phyloP scores from a whole-genome alignment of 768 basidiomycete species.

The Tubosaeta sp. region DNA sequence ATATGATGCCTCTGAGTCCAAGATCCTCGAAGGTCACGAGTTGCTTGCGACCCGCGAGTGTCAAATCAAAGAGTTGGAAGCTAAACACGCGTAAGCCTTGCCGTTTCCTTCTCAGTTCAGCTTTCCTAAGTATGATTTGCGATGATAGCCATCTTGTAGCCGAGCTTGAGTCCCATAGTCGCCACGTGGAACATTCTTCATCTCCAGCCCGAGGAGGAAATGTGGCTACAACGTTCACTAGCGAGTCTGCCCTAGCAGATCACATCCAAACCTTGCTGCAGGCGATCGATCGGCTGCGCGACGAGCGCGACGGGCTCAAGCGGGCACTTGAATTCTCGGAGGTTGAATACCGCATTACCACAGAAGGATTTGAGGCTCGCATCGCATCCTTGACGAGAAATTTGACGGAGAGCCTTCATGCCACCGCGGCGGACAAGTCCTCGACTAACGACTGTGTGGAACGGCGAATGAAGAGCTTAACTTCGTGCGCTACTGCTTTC shows the following conservation, averaged over 20 bases:
- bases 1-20: slow-evolving; percentile 34
- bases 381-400: slow-evolving; percentile 33
- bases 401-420: slow-evolving; percentile 22
- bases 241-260: slow-evolving; percentile 28
- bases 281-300: slow-evolving; percentile 63
- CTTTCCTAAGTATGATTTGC: background rate
- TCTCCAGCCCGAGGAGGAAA: background rate
- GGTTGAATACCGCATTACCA: slow-evolving; percentile 59
- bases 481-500: slow-evolving; percentile 32
- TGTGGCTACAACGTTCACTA: slow-evolving; percentile 3
- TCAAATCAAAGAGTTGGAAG: slow-evolving; percentile 24
- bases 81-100: slow-evolving; percentile 24
- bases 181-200: background rate
- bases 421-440: slow-evolving; percentile 1
- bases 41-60: slow-evolving; percentile 18
- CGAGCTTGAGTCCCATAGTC: slow-evolving; percentile 11
- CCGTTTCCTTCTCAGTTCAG: background rate
- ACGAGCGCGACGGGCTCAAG: slow-evolving; percentile 59
- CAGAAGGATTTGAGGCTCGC: slow-evolving; percentile 54
- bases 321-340: slow-evolving; percentile 66
- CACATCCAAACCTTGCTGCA: slow-evolving; percentile 54
- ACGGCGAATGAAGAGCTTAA: slow-evolving; percentile 27
- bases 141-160: slow-evolving; percentile 17
- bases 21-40: slow-evolving; percentile 26
- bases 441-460: slow-evolving; percentile 5